Evolutionary conservation across 2,329 filamentous ascomycete genomes (phyloP), one percentile per base, ranked within the genome.

Genomic region (Xylaria arbuscula): DNA sequence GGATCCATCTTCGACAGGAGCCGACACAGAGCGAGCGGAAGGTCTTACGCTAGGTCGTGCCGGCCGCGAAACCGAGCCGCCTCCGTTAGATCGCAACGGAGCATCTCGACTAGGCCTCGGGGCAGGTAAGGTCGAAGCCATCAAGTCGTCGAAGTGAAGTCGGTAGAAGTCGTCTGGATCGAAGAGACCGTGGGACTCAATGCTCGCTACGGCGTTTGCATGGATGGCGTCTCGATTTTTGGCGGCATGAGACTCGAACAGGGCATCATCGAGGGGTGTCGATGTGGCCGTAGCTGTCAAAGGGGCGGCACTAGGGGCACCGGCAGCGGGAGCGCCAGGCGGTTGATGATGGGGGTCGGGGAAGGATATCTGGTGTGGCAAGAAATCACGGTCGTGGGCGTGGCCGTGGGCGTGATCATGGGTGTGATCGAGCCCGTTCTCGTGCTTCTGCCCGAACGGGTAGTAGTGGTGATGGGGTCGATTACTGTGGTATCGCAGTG

Each of bases 121-220:
- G 64, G 81, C 80, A 50, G 78, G 74, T 70, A 79, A 74, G 36
- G 78, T 74, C 47, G 81, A 78, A 71, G 82, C 80, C 82, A 83
- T 83, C 74, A 77, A 76, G 73, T 78, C 75, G 74, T 78, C 78
- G 73, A 80, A 80, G 75, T 85, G 85, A 76, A 80, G 83, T 73
- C 83, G 83, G 79, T 88, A 88, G 78, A 87, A 88, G 76, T 86
- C 82, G 83, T 86, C 85, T 73, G 86, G 84, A 74, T 86, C 83
- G 79, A 83, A 76, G 74, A 81, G 70, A 73, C 80, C 80, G 76
- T 79, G 76, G 72, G 78, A 79, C 81, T 82, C 79, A 71, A 67
- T 67, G 61, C 66, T 69, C 68, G 67, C 72, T 66, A 77, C 74
- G 70, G 79, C 77, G 76, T 82, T 81, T 75, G 79, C 78, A 74